phyloP scores from a whole-genome alignment of 1,284 basidiomycete genomes.

The Sporisorium exsertum region DNA sequence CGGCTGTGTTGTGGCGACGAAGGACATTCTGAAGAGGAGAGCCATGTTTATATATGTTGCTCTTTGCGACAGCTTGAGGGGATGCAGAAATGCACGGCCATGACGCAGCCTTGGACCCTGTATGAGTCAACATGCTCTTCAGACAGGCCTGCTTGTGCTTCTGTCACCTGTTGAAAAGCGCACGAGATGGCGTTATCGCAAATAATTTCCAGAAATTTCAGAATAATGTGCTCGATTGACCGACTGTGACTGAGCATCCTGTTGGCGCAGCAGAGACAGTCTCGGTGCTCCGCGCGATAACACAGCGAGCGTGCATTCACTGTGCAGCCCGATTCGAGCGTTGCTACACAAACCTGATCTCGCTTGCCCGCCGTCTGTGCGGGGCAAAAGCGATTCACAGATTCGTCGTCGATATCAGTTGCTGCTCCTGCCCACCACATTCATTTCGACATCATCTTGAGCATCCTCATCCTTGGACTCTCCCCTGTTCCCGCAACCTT shows the following conservation, averaged over 20 bases:
- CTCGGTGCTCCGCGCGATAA: neutral
- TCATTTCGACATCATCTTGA: neutral
- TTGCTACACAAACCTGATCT: too few species aligned
- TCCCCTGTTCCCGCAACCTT: neutral
- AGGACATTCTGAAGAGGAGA: neutral
- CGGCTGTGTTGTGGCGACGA: neutral
- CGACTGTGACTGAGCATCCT: neutral
- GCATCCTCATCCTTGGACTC: neutral
- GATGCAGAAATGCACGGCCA: neutral
- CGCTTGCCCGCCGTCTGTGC: conserved; percentile 1
- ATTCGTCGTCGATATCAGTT: neutral
- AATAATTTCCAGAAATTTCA: neutral
- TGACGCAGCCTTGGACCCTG: conserved; percentile 6
- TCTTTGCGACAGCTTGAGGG: neutral
- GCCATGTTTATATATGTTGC: neutral
- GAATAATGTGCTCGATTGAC: neutral
- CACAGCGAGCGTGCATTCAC: conserved; percentile 19
- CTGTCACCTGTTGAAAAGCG: too few species aligned
- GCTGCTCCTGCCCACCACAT: neutral
- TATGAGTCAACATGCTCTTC: conserved; percentile 3
- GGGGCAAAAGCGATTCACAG: neutral
- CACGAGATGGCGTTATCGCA: neutral
- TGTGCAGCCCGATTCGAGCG: conserved; percentile 22
- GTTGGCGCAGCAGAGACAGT: conserved; percentile 2
- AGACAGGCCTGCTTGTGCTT: neutral